phyloP scores from a whole-genome alignment of 495 filamentous ascomycete genomes.

The Hapsidospora chrysogenum region DNA sequence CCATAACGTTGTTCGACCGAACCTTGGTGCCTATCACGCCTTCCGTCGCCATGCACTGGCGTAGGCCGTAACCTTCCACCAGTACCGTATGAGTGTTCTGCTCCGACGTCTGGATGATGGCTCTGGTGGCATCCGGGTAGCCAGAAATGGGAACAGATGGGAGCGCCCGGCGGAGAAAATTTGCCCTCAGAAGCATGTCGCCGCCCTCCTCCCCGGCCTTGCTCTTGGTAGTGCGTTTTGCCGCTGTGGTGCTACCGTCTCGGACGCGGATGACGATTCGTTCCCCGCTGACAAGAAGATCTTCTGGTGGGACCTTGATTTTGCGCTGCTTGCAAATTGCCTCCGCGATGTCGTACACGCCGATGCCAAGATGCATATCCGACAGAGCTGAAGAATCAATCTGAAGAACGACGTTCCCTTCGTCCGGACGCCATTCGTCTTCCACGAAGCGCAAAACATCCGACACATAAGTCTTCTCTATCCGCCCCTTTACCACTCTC shows the following conservation, averaged over 20 bases:
- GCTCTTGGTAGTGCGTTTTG: slow-evolving; percentile 8
- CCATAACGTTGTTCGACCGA: slow-evolving; percentile 77
- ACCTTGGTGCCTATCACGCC: slow-evolving; percentile 64
- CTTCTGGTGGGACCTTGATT: slow-evolving; percentile 31
- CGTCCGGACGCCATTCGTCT: slow-evolving; percentile 63
- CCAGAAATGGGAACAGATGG: slow-evolving; percentile 70
- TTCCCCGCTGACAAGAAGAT: slow-evolving; percentile 25
- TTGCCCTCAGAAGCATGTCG: slow-evolving; percentile 67
- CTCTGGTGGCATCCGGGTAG: slow-evolving; percentile 68
- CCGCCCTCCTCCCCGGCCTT: slow-evolving; percentile 24
- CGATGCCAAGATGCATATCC: slow-evolving; percentile 63
- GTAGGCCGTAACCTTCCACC: slow-evolving; percentile 88
- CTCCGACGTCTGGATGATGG: slow-evolving; percentile 60
- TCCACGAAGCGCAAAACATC: slow-evolving; percentile 64
- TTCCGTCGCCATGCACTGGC: slow-evolving; percentile 76
- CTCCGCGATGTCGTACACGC: slow-evolving; percentile 44
- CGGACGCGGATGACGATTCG: slow-evolving; percentile 36
- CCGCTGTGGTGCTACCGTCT: slow-evolving; percentile 3
- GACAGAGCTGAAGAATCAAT: slow-evolving; percentile 64
- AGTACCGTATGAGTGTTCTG: slow-evolving; percentile 50
- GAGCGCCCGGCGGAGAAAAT: slow-evolving; percentile 65
- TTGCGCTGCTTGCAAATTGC: slow-evolving; percentile 67
- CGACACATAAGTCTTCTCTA: slow-evolving; percentile 71
- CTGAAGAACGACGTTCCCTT: slow-evolving; percentile 53
- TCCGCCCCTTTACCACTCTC: slow-evolving; percentile 72